A percentile compares a stretch with the other conserved stretches of the same genome.
These are phyloP conservation scores for Albugo candida DNA, from an alignment of 352 stramenopile genomes.

Conservation along the genomic window DNA sequence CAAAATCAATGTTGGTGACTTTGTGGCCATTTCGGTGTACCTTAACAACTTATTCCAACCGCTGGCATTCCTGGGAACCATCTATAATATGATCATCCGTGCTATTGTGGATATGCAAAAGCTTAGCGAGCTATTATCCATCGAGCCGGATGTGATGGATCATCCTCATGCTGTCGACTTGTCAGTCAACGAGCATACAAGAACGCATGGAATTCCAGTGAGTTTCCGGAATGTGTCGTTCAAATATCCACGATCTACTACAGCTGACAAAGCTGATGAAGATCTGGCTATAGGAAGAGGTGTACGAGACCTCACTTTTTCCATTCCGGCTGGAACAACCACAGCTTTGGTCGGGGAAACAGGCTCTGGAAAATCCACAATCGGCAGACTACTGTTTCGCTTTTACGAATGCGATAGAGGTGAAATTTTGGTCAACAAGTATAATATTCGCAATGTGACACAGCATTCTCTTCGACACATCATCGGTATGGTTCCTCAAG, in stretches of 20 bases:
- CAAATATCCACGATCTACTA: slow-evolving; percentile 82
- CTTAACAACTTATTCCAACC: slow-evolving; percentile 92
- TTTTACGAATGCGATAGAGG: slow-evolving; percentile 91
- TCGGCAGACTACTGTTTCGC: slow-evolving; percentile 88
- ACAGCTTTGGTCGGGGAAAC: slow-evolving; percentile 94
- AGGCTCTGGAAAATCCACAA: slow-evolving; percentile 88
- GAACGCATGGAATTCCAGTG: slow-evolving; percentile 69
- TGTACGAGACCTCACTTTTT: slow-evolving; percentile 79
- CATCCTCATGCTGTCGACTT: slow-evolving; percentile 65
- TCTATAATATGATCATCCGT: slow-evolving; percentile 80
- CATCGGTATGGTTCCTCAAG: slow-evolving; percentile 96
- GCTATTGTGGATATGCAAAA: slow-evolving; percentile 95
- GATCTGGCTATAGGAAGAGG: slow-evolving; percentile 19
- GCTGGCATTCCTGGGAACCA: slow-evolving; percentile 91
- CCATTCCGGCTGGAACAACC: slow-evolving; percentile 75
- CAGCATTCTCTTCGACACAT: slow-evolving; percentile 84
- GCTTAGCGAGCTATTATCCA: slow-evolving; percentile 88
- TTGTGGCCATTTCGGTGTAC: slow-evolving; percentile 93
- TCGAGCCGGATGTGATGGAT: slow-evolving; percentile 89
- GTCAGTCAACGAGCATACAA: slow-evolving; percentile 46
- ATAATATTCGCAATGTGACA: slow-evolving; percentile 81
- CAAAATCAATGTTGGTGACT: slow-evolving; percentile 85
- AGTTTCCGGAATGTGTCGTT: slow-evolving; percentile 91
- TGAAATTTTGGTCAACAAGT: slow-evolving; percentile 81
- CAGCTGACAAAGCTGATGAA: slow-evolving; percentile 6